These are phyloP conservation scores for Russula lepida DNA, from an alignment of 768 basidiomycete genomes.

Conservation along the genomic window DNA sequence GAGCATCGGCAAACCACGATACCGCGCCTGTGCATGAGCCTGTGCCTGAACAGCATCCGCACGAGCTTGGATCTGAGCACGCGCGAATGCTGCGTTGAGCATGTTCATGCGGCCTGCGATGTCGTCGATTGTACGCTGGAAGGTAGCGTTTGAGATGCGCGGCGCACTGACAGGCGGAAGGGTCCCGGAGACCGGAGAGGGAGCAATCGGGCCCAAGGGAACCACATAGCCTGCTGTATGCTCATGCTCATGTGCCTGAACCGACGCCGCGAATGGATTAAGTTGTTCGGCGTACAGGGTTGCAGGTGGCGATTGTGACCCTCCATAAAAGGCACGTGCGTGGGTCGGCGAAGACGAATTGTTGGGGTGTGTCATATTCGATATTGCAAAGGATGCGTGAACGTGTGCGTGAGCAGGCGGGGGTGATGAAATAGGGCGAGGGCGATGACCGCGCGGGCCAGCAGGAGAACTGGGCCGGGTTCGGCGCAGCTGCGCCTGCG, in stretches of 20 bases:
- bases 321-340: slow-evolving; percentile 7
- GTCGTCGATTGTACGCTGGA: slow-evolving; percentile 38
- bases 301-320: slow-evolving; percentile 1
- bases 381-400: background rate
- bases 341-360: slow-evolving; percentile 3
- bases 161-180: slow-evolving; percentile 38
- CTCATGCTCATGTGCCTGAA: slow-evolving; percentile 3
- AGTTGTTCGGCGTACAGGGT: background rate
- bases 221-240: slow-evolving; percentile 6
- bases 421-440: slow-evolving; percentile 20
- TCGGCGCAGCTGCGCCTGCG: slow-evolving; percentile 10
- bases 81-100: slow-evolving; percentile 24
- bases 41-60: slow-evolving; percentile 13
- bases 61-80: slow-evolving; percentile 20
- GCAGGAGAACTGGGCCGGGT: slow-evolving; percentile 20
- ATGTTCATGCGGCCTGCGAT: slow-evolving; percentile 41
- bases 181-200: slow-evolving; percentile 21
- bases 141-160: slow-evolving; percentile 32
- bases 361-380: slow-evolving; percentile 4
- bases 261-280: slow-evolving; percentile 5
- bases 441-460: slow-evolving; percentile 19
- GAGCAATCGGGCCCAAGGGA: slow-evolving; percentile 10
- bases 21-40: slow-evolving; percentile 1
- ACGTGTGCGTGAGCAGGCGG: slow-evolving; percentile 9
- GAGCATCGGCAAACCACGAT: slow-evolving; percentile 4